Conservation (phyloP, 108 stramenopile species). For the Conticribra guillardii region DNA sequence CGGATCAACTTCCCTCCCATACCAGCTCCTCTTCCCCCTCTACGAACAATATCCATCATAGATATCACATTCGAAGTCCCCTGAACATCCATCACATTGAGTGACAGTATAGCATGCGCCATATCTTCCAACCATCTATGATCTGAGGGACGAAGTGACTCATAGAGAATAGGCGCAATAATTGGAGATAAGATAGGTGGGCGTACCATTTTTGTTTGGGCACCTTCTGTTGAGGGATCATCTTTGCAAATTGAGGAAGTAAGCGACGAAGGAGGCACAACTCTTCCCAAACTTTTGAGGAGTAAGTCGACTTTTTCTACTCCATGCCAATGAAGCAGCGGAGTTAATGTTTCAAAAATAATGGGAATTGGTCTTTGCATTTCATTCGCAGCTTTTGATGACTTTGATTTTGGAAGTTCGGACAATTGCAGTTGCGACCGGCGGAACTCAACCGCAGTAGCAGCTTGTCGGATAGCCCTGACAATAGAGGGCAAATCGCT, state of each 20-base stretch:
- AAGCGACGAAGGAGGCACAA: background rate
- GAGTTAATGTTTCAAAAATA: slow-evolving; percentile 38
- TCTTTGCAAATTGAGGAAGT: background rate
- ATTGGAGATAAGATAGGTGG: slow-evolving; percentile 35
- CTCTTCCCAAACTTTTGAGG: slow-evolving; percentile 33
- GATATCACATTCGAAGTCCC: background rate
- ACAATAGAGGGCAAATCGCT: slow-evolving; percentile 30
- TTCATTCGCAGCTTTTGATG: background rate
- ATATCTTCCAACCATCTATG: slow-evolving; percentile 36
- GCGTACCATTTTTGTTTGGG: background rate
- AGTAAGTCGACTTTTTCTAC: slow-evolving; percentile 22
- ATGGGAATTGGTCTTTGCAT: slow-evolving; percentile 31
- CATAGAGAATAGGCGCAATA: slow-evolving; percentile 37
- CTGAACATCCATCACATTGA: slow-evolving; percentile 10
- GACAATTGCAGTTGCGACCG: background rate
- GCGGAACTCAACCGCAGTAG: slow-evolving; percentile 5
- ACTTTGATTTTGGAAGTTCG: background rate
- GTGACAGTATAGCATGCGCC: slow-evolving; percentile 28
- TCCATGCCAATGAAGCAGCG: slow-evolving; percentile 34
- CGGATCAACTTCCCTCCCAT: slow-evolving; percentile 36
- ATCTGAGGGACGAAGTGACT: slow-evolving; percentile 39
- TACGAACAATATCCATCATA: slow-evolving; percentile 25
- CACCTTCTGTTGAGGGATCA: background rate
- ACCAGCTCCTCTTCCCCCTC: slow-evolving; percentile 27
- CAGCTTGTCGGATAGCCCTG: slow-evolving; percentile 27